These are phyloP conservation scores for Tetradesmus obliquus DNA, from an alignment of 139 green algal species.

Conservation along the genomic window DNA sequence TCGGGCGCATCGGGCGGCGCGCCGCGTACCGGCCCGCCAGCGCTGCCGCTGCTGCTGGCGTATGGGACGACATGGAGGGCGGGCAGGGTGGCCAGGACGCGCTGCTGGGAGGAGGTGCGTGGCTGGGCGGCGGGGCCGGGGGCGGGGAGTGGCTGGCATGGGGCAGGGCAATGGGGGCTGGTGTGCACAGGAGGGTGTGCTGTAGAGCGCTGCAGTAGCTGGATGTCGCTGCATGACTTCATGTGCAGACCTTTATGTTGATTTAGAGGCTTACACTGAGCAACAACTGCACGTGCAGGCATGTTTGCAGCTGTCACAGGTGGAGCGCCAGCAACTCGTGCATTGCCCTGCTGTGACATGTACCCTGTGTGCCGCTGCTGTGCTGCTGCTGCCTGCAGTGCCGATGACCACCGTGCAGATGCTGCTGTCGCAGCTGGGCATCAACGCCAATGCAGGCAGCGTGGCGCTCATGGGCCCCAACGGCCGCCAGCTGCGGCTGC, in stretches of 20 bases:
- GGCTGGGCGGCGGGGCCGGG: no score
- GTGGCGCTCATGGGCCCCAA: neutral
- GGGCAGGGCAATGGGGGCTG: no score
- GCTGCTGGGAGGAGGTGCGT: slow-evolving; percentile 2
- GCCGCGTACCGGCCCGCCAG: neutral
- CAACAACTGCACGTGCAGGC: no score
- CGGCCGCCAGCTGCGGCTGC: neutral
- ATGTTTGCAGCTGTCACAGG: no score
- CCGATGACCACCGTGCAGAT: slow-evolving; percentile 22
- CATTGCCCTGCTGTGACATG: neutral
- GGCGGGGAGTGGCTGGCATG: no score
- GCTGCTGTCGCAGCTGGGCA: slow-evolving; percentile 40
- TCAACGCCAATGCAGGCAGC: neutral
- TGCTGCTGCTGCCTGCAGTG: neutral
- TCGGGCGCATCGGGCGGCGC: neutral
- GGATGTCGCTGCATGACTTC: no score
- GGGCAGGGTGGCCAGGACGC: neutral
- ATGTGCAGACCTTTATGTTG: no score
- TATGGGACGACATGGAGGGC: slow-evolving; percentile 38
- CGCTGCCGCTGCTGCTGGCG: slow-evolving; percentile 24
- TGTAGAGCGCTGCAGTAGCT: no score
- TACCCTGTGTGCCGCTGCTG: neutral
- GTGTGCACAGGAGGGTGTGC: no score
- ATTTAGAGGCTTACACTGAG: no score
- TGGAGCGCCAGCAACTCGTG: no score